phyloP scores from a whole-genome alignment of 2,329 filamentous ascomycete species.

The Talaromyces piceae region DNA sequence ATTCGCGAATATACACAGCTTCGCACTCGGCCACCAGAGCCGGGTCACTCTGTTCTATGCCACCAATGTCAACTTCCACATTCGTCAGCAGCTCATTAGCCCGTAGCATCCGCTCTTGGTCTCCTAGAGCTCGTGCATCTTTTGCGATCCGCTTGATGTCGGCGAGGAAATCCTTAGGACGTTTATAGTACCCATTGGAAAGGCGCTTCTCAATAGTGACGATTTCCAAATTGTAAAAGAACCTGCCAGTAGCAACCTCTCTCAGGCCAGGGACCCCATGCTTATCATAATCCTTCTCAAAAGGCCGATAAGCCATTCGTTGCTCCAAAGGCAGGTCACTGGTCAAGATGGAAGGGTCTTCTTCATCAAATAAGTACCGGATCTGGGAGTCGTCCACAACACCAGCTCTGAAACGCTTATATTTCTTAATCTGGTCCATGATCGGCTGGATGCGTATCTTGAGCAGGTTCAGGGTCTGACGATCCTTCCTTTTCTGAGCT shows the following conservation, averaged over 20 bases:
- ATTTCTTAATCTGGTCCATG: constrained; percentile 96
- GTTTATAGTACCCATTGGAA: constrained; percentile 91
- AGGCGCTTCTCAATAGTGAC: constrained; percentile 92
- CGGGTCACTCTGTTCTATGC: constrained; percentile 60
- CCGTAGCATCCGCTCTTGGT: constrained; percentile 73
- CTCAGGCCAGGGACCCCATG: constrained; percentile 69
- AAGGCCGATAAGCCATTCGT: constrained; percentile 61
- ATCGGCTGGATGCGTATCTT: constrained; percentile 88
- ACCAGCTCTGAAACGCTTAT: constrained; percentile 78
- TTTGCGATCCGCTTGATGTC: constrained; percentile 80
- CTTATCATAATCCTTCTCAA: constrained; percentile 69
- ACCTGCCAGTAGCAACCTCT: constrained; percentile 70
- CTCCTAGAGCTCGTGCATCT: constrained; percentile 75
- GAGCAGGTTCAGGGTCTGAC: constrained; percentile 73
- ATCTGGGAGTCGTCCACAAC: constrained; percentile 68
- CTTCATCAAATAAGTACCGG: constrained; percentile 75
- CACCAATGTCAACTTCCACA: constrained; percentile 84
- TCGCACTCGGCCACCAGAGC: constrained; percentile 67
- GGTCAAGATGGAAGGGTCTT: constrained; percentile 59
- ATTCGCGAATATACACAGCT: constrained; percentile 65
- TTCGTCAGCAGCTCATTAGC: constrained; percentile 89
- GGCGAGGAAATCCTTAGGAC: constrained; percentile 78
- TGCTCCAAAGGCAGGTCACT: constrained; percentile 54
- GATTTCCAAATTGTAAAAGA: constrained; percentile 91
- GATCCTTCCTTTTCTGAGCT: constrained; percentile 71